Evolutionary conservation across 805 yeast species (phyloP).

Genomic region (Metschnikowia bowlesiae): DNA sequence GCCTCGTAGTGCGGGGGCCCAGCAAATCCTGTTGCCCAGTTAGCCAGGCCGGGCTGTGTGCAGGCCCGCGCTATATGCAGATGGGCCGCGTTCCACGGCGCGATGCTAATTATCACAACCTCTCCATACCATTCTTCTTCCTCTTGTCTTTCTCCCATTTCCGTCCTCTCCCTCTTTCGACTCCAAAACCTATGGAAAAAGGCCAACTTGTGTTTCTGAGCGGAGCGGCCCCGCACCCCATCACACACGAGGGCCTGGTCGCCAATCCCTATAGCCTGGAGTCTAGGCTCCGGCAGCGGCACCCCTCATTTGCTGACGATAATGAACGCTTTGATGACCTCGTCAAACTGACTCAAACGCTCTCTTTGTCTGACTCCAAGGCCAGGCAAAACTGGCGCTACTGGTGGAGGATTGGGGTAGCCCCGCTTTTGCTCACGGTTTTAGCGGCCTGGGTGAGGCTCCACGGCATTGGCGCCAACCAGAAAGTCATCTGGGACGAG

Average conservation of each 20-base stretch:
- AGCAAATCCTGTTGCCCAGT: too few species aligned
- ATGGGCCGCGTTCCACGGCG: not conserved
- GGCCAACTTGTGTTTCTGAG: not conserved
- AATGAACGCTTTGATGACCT: slow-evolving; percentile 12
- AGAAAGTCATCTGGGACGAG: slow-evolving; percentile 89
- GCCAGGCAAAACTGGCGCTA: not conserved
- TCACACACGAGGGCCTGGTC: not conserved
- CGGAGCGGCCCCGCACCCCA: not conserved
- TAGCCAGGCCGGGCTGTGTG: not conserved
- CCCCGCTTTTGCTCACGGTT: slow-evolving; percentile 13
- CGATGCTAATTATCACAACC: not conserved
- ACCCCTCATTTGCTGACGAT: not conserved
- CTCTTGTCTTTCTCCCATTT: too few species aligned
- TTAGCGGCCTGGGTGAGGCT: slow-evolving; percentile 42
- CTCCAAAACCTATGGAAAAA: not conserved
- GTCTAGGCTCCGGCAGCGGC: slow-evolving; percentile 2
- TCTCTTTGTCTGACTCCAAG: slow-evolving; percentile 9
- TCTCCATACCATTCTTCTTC: not conserved
- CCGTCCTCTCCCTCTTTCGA: not conserved
- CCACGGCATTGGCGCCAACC: slow-evolving; percentile 53
- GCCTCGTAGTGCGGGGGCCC: too few species aligned
- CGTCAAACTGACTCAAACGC: slow-evolving; percentile 14
- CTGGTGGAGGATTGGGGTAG: slow-evolving; percentile 5
- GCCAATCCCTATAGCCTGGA: not conserved
- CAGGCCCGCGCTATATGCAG: not conserved